A percentile compares a stretch with the other conserved stretches of the same genome.
Evolutionary conservation across 2,329 filamentous ascomycete genomes (phyloP).

Genomic region (Calonectria pteridis): DNA sequence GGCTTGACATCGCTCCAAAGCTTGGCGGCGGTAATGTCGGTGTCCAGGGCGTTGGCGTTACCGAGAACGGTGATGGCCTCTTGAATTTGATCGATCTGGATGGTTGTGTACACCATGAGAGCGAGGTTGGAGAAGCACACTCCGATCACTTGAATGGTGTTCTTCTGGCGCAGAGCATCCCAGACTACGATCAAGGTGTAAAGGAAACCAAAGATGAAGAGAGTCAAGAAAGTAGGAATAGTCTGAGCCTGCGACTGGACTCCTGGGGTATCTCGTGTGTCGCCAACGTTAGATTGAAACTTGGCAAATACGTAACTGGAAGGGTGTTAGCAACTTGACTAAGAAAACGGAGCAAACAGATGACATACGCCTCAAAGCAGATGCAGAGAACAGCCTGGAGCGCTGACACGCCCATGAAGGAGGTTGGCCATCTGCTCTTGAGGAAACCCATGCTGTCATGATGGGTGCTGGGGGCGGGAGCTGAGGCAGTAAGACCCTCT

Average conservation of each 20-base stretch:
- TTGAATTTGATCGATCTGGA: slow-evolving; percentile 91
- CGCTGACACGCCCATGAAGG: slow-evolving; percentile 80
- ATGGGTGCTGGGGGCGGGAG: slow-evolving; percentile 47
- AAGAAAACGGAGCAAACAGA: background rate
- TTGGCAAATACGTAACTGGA: slow-evolving; percentile 87
- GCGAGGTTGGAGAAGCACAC: slow-evolving; percentile 93
- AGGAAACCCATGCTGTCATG: slow-evolving; percentile 74
- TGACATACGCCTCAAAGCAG: slow-evolving; percentile 84
- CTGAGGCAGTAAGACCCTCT: slow-evolving; percentile 52
- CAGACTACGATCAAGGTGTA: slow-evolving; percentile 92
- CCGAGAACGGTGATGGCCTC: slow-evolving; percentile 74
- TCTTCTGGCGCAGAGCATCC: slow-evolving; percentile 93
- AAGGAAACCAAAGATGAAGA: slow-evolving; percentile 97
- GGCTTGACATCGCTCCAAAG: slow-evolving; percentile 80
- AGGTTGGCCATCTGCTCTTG: slow-evolving; percentile 88
- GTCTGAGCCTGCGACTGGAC: slow-evolving; percentile 71
- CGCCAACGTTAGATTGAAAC: slow-evolving; percentile 76
- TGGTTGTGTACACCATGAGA: slow-evolving; percentile 90
- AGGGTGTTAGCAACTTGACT: slow-evolving; percentile 32
- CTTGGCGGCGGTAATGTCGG: slow-evolving; percentile 45
- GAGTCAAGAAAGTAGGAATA: slow-evolving; percentile 93
- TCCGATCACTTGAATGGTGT: slow-evolving; percentile 98
- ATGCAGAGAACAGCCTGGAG: slow-evolving; percentile 85
- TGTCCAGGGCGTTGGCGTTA: slow-evolving; percentile 57
- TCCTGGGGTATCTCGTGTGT: slow-evolving; percentile 53